Base-by-base conservation (phyloP, 306 rosid species). In the Dryas octopetala region DNA sequence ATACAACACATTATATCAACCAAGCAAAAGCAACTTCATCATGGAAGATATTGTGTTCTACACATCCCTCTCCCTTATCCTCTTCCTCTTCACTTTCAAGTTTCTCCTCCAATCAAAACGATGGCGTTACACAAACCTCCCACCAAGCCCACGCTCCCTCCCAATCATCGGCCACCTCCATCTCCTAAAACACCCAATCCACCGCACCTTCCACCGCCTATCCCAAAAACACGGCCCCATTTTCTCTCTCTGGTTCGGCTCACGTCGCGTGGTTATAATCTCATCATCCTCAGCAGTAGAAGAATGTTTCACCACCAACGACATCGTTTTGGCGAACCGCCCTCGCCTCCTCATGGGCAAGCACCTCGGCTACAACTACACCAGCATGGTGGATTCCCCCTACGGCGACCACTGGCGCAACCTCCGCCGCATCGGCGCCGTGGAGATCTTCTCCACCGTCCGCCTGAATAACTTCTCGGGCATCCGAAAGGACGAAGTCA, bases 321-420 rank as follows among this genome's bases (percentile, higher is more conserved):
- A 92, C 78, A 46, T 85, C 66, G 69, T 83, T 38, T 67, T 90
- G 0, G 97, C 92, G 0, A 83, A 86, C 73, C 96, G 96, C 7
- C 57, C 85, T 0, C 74, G 4, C 9, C 40, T 80, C 1, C 16
- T 11, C 45, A 15, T 49, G 26, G 76, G 74, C 55, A 88, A 92
- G 80, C 71, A 85, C 79, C 0, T 90, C 0, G 85, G 54, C 54
- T 92, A 79, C 67, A 59, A 89, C 84, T 8, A 71, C 72, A 86
- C 93, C 71, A 73, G 53, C 2, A 0, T 92, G 0, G 1, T 61
- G 0, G 0, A 41, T 1, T 1, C 97, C 1, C 64, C 91, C 1
- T 85, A 90, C 52, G 96, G 96, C 5, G 96, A 90, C 26, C 93
- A 86, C 69, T 92, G 97, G 97, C 93, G 93, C 19, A 92, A 88